Percentiles rank a stretch among this genome's conserved stretches.
These are phyloP conservation scores for Zymoseptoria tritici DNA, from an alignment of 2,329 filamentous ascomycete genomes.

Conservation along the genomic window DNA sequence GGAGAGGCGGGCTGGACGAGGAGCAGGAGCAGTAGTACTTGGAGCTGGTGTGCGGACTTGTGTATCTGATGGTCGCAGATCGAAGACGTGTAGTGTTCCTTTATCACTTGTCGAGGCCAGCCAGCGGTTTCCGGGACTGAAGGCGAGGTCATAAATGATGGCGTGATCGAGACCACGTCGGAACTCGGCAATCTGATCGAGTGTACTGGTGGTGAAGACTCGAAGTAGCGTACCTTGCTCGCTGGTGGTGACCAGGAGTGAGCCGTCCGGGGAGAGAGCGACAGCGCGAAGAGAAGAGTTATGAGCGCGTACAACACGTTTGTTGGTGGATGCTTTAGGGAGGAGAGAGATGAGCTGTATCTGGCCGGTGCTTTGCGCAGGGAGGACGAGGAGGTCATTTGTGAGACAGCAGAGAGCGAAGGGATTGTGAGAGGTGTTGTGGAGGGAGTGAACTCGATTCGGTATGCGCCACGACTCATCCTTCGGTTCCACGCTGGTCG, in stretches of 20 bases:
- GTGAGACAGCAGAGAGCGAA: conserved; percentile 73
- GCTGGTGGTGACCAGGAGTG: conserved; percentile 80
- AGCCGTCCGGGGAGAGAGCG: conserved; percentile 69
- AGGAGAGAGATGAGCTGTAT: conserved; percentile 74
- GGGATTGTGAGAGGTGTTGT: conserved; percentile 80
- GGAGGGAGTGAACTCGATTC: conserved; percentile 47
- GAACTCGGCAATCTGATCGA: conserved; percentile 74
- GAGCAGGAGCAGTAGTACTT: not conserved
- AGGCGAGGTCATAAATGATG: conserved; percentile 76
- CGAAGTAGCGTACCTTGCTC: conserved; percentile 87
- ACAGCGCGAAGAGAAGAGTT: conserved; percentile 70
- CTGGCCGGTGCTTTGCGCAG: conserved; percentile 79
- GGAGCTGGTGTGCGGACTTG: not conserved
- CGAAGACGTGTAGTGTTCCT: conserved; percentile 89
- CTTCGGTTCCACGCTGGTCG: not conserved
- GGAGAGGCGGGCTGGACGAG: not conserved
- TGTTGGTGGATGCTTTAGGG: conserved; percentile 57
- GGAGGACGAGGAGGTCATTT: conserved; percentile 68
- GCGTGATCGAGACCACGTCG: conserved; percentile 84
- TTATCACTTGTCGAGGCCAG: conserved; percentile 95
- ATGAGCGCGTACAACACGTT: conserved; percentile 91
- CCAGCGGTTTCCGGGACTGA: conserved; percentile 72
- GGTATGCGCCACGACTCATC: conserved; percentile 13
- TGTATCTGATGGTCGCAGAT: conserved; percentile 55
- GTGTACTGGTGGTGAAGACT: conserved; percentile 72